Evolutionary conservation across 2,329 filamentous ascomycete genomes (phyloP).

Genomic region (Paraphaeosphaeria minitans): DNA sequence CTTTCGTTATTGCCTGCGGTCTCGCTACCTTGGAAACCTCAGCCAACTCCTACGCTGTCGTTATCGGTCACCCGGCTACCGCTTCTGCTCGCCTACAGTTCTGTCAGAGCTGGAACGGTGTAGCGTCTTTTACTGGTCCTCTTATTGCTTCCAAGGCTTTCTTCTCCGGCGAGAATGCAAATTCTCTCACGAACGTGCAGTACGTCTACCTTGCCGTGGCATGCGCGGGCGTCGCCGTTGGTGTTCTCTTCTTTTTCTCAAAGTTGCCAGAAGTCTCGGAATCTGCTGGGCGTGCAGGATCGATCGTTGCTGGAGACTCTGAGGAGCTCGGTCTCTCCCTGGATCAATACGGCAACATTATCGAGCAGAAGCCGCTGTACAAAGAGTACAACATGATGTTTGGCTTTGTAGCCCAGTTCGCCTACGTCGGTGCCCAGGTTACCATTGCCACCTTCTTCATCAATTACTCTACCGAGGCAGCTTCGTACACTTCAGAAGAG

Average conservation of each 20-base stretch:
- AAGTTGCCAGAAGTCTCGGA: slow-evolving; percentile 64
- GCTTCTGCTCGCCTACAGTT: slow-evolving; percentile 63
- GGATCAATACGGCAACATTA: slow-evolving; percentile 8
- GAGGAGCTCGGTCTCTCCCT: slow-evolving; percentile 1
- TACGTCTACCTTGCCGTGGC: slow-evolving; percentile 66
- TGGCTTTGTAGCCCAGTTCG: slow-evolving; percentile 59
- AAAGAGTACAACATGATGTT: slow-evolving; percentile 46
- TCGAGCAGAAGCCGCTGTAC: slow-evolving; percentile 15
- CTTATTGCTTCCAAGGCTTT: slow-evolving; percentile 61
- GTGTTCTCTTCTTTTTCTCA: slow-evolving; percentile 61
- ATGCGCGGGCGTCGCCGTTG: slow-evolving; percentile 60
- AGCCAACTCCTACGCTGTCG: slow-evolving; percentile 62
- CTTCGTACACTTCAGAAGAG: neutral
- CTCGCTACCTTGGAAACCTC: slow-evolving; percentile 61
- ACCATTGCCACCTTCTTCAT: slow-evolving; percentile 53
- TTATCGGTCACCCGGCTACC: slow-evolving; percentile 62
- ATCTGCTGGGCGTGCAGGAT: slow-evolving; percentile 34
- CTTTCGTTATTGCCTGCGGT: slow-evolving; percentile 63
- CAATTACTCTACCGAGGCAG: slow-evolving; percentile 21
- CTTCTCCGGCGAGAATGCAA: slow-evolving; percentile 53
- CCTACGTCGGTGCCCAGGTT: slow-evolving; percentile 63
- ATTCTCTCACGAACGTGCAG: slow-evolving; percentile 53
- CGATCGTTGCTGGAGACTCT: slow-evolving; percentile 2
- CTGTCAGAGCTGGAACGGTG: slow-evolving; percentile 62
- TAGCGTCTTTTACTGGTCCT: slow-evolving; percentile 61